Conservation (phyloP, 23 red algal species). For the Rhodosorus marinus region DNA sequence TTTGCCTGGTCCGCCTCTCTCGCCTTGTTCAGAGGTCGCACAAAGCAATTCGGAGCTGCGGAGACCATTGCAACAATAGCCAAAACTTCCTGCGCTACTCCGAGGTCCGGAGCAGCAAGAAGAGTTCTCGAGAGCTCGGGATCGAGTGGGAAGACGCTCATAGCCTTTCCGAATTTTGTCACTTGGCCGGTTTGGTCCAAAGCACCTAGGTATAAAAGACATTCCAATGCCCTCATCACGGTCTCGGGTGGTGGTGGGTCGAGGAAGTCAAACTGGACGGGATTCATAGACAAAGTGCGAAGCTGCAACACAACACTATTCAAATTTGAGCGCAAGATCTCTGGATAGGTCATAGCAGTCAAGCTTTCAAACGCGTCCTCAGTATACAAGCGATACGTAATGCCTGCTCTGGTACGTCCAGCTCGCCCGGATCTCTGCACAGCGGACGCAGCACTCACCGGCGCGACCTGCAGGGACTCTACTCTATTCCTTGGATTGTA, state of each 20-base stretch:
- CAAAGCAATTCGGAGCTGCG: conserved; percentile 41
- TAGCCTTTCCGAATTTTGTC: conserved; percentile 58
- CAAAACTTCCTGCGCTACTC: conserved; percentile 56
- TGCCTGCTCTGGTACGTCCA: conserved; percentile 67
- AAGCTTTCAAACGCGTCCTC: conserved; percentile 44
- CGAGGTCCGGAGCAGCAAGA: conserved; percentile 53
- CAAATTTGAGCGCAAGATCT: conserved; percentile 65
- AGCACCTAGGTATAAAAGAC: conserved; percentile 63
- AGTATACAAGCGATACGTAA: conserved; percentile 86
- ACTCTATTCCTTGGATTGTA: conserved; percentile 61
- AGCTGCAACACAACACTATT: conserved; percentile 62
- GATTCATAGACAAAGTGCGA: conserved; percentile 57
- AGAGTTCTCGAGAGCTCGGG: conserved; percentile 65
- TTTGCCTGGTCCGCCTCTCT: conserved; percentile 5
- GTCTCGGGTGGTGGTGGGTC: conserved; percentile 59
- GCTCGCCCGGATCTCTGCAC: conserved; percentile 82
- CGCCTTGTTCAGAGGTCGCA: conserved; percentile 38
- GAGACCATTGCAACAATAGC: conserved; percentile 72
- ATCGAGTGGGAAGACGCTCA: conserved; percentile 87
- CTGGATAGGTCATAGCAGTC: conserved; percentile 59
- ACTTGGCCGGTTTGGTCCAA: conserved; percentile 38
- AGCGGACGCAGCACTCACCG: conserved; percentile 61
- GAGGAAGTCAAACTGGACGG: conserved; percentile 79
- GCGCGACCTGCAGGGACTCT: conserved; percentile 61
- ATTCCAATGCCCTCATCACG: conserved; percentile 49